Evolutionary conservation across 257 asterid species (phyloP).

Genomic region (Anisodus acutangulus): DNA sequence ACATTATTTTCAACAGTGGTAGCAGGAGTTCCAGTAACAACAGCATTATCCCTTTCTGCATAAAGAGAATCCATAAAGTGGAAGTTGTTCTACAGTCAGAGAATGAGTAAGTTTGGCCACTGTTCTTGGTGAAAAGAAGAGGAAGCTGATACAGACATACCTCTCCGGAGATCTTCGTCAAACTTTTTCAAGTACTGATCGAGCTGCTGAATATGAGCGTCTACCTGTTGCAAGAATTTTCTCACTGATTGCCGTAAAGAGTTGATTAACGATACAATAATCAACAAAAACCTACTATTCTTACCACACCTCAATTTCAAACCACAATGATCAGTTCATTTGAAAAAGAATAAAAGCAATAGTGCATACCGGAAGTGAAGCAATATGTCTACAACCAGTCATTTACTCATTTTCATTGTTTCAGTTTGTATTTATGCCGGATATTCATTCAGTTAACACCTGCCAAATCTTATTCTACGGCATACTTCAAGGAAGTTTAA

Average conservation of each 20-base stretch:
- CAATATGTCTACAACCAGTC: background rate
- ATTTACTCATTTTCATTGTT: background rate
- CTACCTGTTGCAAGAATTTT: constrained; percentile 59
- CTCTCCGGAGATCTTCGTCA: constrained; percentile 88
- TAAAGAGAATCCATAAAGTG: constrained; percentile 7
- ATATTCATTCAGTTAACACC: background rate
- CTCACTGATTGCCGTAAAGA: background rate
- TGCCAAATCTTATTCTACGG: background rate
- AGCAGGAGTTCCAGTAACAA: constrained; percentile 58
- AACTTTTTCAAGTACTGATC: constrained; percentile 86
- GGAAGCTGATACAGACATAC: constrained; percentile 42
- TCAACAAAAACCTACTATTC: background rate
- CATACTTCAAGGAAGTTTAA: background rate
- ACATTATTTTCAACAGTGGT: constrained; percentile 56
- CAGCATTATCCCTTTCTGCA: constrained; percentile 74
- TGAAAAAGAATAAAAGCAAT: background rate
- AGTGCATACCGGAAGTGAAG: background rate
- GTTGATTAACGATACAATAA: background rate
- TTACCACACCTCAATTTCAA: constrained; percentile 5
- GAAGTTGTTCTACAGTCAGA: background rate
- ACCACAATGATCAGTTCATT: background rate
- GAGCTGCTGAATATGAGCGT: constrained; percentile 91
- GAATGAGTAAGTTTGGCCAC: background rate
- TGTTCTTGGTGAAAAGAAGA: background rate
- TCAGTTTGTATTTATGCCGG: background rate